A percentile compares a stretch with the other conserved stretches of the same genome.
Evolutionary conservation across 352 stramenopile species (phyloP).

Genomic region (Pythium scleroteichum): DNA sequence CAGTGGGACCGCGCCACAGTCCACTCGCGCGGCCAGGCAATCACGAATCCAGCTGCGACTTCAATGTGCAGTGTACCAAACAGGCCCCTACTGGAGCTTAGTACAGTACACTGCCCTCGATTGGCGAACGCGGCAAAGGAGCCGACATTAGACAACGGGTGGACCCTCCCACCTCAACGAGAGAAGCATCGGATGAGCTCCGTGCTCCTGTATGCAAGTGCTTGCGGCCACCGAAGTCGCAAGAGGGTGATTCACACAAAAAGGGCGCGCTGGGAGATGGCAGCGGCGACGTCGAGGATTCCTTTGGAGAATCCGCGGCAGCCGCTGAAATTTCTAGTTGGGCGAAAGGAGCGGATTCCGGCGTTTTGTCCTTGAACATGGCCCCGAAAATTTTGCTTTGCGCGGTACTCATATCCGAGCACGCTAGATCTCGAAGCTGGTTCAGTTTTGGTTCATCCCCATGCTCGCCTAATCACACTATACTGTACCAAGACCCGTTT

Average conservation of each 20-base stretch:
- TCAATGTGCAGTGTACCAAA: conserved; percentile 15
- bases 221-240: neutral
- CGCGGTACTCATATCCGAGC: neutral
- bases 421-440: too few species aligned
- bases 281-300: neutral
- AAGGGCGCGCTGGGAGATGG: neutral
- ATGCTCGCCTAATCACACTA: too few species aligned
- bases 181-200: neutral
- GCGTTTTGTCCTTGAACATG: neutral
- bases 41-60: conserved; percentile 3
- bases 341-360: neutral
- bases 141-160: neutral
- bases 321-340: neutral
- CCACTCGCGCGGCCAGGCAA: conserved; percentile 1
- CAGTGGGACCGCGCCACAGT: conserved; percentile 2
- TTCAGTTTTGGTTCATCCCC: too few species aligned
- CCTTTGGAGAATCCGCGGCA: too few species aligned
- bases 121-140: too few species aligned
- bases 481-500: neutral
- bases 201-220: neutral
- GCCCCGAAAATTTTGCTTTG: neutral
- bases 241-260: neutral
- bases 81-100: neutral
- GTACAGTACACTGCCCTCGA: too few species aligned
- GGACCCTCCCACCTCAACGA: conserved; percentile 1